phyloP scores from a whole-genome alignment of 1,139 yeast species.

The Spathaspora sp. region DNA sequence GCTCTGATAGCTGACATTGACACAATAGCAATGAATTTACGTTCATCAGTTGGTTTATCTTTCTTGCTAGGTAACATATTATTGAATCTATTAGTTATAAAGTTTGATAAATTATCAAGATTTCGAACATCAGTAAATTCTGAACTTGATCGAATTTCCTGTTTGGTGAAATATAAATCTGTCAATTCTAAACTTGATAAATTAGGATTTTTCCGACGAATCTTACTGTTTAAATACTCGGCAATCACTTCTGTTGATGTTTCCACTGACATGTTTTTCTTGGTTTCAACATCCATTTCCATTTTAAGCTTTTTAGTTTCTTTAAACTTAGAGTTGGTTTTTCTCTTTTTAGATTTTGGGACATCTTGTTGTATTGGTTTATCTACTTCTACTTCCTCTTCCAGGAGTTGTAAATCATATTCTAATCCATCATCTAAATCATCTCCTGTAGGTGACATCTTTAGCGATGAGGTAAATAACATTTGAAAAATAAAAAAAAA shows the following conservation, averaged over 20 bases:
- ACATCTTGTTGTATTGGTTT: constrained; percentile 12
- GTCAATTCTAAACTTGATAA: constrained; percentile 62
- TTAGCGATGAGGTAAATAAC: constrained; percentile 1
- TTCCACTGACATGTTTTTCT: constrained; percentile 49
- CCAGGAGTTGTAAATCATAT: constrained; percentile 44
- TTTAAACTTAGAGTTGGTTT: constrained; percentile 34
- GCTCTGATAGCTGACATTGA: constrained; percentile 73
- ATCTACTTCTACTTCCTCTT: constrained; percentile 10
- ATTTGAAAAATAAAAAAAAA: constrained; percentile 1
- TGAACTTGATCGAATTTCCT: constrained; percentile 50
- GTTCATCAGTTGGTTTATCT: constrained; percentile 24
- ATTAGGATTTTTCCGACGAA: constrained; percentile 52
- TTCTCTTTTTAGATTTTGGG: constrained; percentile 28
- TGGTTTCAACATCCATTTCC: constrained; percentile 55
- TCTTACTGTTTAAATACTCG: constrained; percentile 55
- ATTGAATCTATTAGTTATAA: constrained; percentile 41
- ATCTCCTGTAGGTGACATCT: constrained; percentile 32
- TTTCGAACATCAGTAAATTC: constrained; percentile 47
- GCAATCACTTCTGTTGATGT: constrained; percentile 53
- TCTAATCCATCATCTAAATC: constrained; percentile 70
- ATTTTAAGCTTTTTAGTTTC: constrained; percentile 58
- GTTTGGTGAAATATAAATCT: constrained; percentile 53
- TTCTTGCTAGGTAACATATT: constrained; percentile 42
- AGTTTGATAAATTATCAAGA: constrained; percentile 47
- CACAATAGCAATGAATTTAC: constrained; percentile 55